Conservation (phyloP, 176 grass and related monocot species). For the Hyparrhenia diplandra region DNA sequence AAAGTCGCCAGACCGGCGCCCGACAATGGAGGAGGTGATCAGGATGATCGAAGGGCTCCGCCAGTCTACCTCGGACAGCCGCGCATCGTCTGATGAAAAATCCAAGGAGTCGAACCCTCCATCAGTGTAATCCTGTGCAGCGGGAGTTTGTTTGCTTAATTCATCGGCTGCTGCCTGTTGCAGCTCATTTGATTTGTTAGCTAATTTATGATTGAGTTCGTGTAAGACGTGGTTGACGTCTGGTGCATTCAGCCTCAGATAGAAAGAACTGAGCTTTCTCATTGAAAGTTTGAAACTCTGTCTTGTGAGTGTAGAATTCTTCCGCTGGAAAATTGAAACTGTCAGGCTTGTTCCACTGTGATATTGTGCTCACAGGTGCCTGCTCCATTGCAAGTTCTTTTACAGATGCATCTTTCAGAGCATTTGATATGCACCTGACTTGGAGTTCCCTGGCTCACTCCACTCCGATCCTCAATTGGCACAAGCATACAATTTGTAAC, state of each 20-base stretch:
- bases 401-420: not conserved
- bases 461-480: not conserved
- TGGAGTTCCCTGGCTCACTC: too few species aligned
- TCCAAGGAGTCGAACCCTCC: conserved; percentile 41
- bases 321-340: not conserved
- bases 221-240: conserved; percentile 22
- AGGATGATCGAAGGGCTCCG: conserved; percentile 78
- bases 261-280: conserved; percentile 12
- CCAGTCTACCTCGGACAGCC: conserved; percentile 54
- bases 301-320: not conserved
- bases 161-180: not conserved
- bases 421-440: not conserved
- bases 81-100: conserved; percentile 55
- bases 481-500: not conserved
- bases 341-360: not conserved
- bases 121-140: conserved; percentile 5
- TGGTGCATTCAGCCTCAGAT: conserved; percentile 2
- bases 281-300: not conserved
- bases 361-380: not conserved
- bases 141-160: not conserved
- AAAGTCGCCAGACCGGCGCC: conserved; percentile 56
- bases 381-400: not conserved
- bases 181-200: conserved; percentile 28
- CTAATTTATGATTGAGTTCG: conserved; percentile 27
- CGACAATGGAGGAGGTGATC: conserved; percentile 78